phyloP scores from a whole-genome alignment of 2,329 filamentous ascomycete species.

The Pezicula carpinea region DNA sequence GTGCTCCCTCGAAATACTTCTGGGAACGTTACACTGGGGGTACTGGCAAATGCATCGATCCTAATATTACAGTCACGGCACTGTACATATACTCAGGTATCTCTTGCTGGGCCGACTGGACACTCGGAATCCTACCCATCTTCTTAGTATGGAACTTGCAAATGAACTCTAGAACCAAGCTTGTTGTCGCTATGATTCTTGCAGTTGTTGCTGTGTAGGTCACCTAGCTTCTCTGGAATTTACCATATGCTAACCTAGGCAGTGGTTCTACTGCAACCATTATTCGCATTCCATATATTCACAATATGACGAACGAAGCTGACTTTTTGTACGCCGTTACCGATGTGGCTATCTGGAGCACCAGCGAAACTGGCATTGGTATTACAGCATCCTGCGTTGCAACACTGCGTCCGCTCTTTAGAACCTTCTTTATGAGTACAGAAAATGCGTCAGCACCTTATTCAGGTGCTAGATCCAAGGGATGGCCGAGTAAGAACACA shows the following conservation, averaged over 20 bases:
- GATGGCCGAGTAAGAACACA: constrained; percentile 6
- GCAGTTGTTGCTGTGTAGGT: constrained; percentile 34
- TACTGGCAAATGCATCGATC: constrained; percentile 29
- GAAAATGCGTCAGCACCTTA: constrained; percentile 11
- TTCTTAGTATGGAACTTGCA: constrained; percentile 36
- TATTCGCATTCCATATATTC: constrained; percentile 37
- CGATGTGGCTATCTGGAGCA: constrained; percentile 38
- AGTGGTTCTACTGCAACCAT: constrained; percentile 37
- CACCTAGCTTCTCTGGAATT: not conserved
- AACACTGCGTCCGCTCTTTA: constrained; percentile 34
- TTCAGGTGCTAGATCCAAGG: not conserved
- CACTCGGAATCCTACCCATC: constrained; percentile 35
- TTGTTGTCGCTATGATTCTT: constrained; percentile 28
- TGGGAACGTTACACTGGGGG: constrained; percentile 32
- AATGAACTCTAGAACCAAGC: constrained; percentile 34
- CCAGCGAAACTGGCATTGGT: constrained; percentile 36
- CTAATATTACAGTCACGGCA: constrained; percentile 25
- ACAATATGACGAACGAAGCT: constrained; percentile 27
- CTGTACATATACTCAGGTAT: constrained; percentile 36
- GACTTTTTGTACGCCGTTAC: constrained; percentile 36
- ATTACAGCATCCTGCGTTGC: constrained; percentile 35
- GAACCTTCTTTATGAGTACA: constrained; percentile 16
- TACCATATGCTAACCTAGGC: constrained; percentile 5
- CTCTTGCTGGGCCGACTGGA: constrained; percentile 36
- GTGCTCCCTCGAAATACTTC: constrained; percentile 33